A percentile compares a stretch with the other conserved stretches of the same genome.
phyloP scores from a whole-genome alignment of 2,329 filamentous ascomycete genomes.

The Fusarium equiseti region DNA sequence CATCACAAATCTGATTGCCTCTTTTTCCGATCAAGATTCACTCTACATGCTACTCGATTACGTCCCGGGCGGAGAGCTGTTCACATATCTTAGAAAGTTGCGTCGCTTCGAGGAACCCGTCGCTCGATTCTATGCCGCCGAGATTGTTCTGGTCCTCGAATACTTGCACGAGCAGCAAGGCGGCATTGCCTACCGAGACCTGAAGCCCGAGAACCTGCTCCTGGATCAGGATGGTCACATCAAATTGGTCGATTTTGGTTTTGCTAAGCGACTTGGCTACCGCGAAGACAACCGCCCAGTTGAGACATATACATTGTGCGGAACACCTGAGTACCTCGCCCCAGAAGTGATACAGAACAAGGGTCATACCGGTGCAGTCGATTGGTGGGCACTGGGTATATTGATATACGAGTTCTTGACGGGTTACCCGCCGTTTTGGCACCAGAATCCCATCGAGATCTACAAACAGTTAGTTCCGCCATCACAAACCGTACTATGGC shows the following conservation, averaged over 20 bases:
- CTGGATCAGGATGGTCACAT: slow-evolving; percentile 83
- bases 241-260: slow-evolving; percentile 87
- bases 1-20: slow-evolving; percentile 82
- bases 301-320: slow-evolving; percentile 86
- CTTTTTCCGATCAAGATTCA: slow-evolving; percentile 83
- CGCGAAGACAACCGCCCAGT: slow-evolving; percentile 59
- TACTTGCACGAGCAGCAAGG: slow-evolving; percentile 84
- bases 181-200: slow-evolving; percentile 81
- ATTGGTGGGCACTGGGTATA: slow-evolving; percentile 91
- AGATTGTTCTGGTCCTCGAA: slow-evolving; percentile 85
- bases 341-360: slow-evolving; percentile 89
- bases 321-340: slow-evolving; percentile 85
- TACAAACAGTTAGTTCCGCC: slow-evolving; percentile 74
- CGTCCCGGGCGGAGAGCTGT: slow-evolving; percentile 85
- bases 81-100: slow-evolving; percentile 82
- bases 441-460: slow-evolving; percentile 87
- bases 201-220: slow-evolving; percentile 86
- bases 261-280: slow-evolving; percentile 80
- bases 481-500: background rate
- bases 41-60: slow-evolving; percentile 88
- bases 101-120: slow-evolving; percentile 83
- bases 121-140: slow-evolving; percentile 84
- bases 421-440: slow-evolving; percentile 88
- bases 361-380: slow-evolving; percentile 79
- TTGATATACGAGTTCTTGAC: slow-evolving; percentile 87